These are phyloP conservation scores for Condylostoma magnum DNA, from an alignment of 169 alveolate genomes.

Conservation along the genomic window DNA sequence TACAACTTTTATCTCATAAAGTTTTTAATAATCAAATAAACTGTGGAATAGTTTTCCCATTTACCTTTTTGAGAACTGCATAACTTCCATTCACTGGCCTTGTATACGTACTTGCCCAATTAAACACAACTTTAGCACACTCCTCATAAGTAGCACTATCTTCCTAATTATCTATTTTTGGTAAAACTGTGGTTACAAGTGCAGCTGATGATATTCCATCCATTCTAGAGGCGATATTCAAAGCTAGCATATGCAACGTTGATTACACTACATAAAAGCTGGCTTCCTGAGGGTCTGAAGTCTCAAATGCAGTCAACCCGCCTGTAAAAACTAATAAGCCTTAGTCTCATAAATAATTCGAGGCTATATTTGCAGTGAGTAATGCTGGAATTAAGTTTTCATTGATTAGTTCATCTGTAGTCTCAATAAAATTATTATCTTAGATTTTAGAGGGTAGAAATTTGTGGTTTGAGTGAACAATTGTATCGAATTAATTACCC, in stretches of 20 bases:
- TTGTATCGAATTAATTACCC: no score
- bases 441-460: no score
- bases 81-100: conserved; percentile 55
- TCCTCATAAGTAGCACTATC: conserved; percentile 50
- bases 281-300: conserved; percentile 50
- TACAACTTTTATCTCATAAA: no score
- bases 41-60: conserved; percentile 39
- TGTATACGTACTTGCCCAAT: conserved; percentile 56
- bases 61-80: conserved; percentile 34
- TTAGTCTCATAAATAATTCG: conserved; percentile 34
- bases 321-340: conserved; percentile 68
- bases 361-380: conserved; percentile 54
- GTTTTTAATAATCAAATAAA: no score
- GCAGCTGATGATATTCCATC: conserved; percentile 43
- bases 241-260: conserved; percentile 64
- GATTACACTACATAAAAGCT: conserved; percentile 58
- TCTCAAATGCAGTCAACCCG: conserved; percentile 50
- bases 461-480: no score
- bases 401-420: conserved; percentile 36
- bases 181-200: conserved; percentile 52
- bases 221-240: conserved; percentile 45
- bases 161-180: conserved; percentile 46
- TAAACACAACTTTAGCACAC: conserved; percentile 52
- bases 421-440: no score
- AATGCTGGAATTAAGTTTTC: conserved; percentile 45